Base-by-base conservation (phyloP, 176 grass and related monocot genomes). In the Oryza glaberrima region DNA sequence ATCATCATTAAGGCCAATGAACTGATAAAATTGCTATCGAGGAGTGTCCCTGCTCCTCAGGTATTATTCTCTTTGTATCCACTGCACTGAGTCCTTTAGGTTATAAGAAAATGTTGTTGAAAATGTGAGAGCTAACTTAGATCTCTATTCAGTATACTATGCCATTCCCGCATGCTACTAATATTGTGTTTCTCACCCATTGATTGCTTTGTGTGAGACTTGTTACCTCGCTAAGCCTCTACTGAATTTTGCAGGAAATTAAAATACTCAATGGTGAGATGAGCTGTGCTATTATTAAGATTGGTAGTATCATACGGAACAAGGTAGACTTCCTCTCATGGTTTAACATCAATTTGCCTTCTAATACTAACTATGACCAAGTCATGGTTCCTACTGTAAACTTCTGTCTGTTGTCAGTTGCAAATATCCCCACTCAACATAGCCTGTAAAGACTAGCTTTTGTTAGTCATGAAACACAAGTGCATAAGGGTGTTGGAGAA, bases 181-280 rank as follows among this genome's bases (percentile, higher is more conserved):
- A 17, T 56, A 36, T 81, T 35, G 3, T 12, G 28, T 58, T 47
- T 38, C 20, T 3, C 9, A 25, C 19, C 85, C 19, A 47, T 16
- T 36, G 45, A 84, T 8, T 78, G 23, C 17, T 64, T 35, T 75
- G 54, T 51, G 79, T 51, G 38, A 25, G 9, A 40, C 11, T 70
- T 49, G 64, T 81, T 34, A 43, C 11, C 22, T 34, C 17, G 1
- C 40, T 52, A 26, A 63, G 58, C 77, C 63, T 65, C 13, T 82
- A 22, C 25, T 82, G 19, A 23, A 82, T 69, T 68, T 86, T 58
- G 48, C 73, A 98, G 96, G 96, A 93, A 47, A 94, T 98, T 47
- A 98, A 95, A 79, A 85, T 98, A 86, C 88, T 98, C 14, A 92
- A 98, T 64, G 96, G 95, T 89, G 96, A 98, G 65, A 95, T 92